phyloP scores from a whole-genome alignment of 1,284 basidiomycete species.

The Ganoderma meredithae region DNA sequence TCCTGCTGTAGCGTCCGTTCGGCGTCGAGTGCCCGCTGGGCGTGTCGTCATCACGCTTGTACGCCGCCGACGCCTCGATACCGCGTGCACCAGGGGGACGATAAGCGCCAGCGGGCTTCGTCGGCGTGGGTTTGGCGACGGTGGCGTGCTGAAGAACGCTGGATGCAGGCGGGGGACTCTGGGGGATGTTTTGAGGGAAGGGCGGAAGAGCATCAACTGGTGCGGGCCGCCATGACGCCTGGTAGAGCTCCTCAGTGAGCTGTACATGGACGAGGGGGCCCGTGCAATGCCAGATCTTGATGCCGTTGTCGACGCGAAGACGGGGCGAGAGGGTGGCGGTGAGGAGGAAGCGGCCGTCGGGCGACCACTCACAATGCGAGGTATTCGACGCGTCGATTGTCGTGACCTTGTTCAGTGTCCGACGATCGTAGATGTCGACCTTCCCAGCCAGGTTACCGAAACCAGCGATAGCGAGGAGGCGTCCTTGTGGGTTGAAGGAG shows the following conservation, averaged over 20 bases:
- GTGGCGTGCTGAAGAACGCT: slow-evolving; percentile 56
- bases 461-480: slow-evolving; percentile 88
- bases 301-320: slow-evolving; percentile 95
- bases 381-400: slow-evolving; percentile 95
- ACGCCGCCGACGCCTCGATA: slow-evolving; percentile 82
- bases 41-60: slow-evolving; percentile 85
- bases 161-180: slow-evolving; percentile 75
- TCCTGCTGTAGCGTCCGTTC: slow-evolving; percentile 63
- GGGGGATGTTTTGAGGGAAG: slow-evolving; percentile 80
- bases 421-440: slow-evolving; percentile 92
- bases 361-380: slow-evolving; percentile 94
- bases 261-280: slow-evolving; percentile 88
- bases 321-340: slow-evolving; percentile 95
- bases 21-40: slow-evolving; percentile 68
- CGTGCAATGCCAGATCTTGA: slow-evolving; percentile 95
- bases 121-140: slow-evolving; percentile 51
- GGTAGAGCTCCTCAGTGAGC: slow-evolving; percentile 86
- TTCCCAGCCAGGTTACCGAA: slow-evolving; percentile 97
- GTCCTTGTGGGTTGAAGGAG: slow-evolving; percentile 94
- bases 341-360: slow-evolving; percentile 91
- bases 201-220: slow-evolving; percentile 68
- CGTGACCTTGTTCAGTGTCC: slow-evolving; percentile 82
- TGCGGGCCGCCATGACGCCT: slow-evolving; percentile 84
- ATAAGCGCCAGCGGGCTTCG: slow-evolving; percentile 84
- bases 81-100: slow-evolving; percentile 94